Percentiles rank a stretch among this genome's conserved stretches.
Evolutionary conservation across 1,139 yeast genomes (phyloP).

Genomic region (Groenewaldozyma auringiensis): DNA sequence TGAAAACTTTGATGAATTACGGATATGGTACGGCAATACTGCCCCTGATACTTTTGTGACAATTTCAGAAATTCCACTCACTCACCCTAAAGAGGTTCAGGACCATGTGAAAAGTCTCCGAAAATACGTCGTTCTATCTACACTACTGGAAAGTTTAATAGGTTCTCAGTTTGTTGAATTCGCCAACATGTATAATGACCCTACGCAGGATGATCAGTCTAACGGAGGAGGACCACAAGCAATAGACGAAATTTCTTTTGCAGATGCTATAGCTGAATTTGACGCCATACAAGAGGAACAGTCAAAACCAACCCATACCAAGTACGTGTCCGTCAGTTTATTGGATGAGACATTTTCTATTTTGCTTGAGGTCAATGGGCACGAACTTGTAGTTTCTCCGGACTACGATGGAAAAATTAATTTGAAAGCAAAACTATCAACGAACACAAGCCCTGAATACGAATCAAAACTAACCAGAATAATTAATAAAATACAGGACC

Average conservation of each 20-base stretch:
- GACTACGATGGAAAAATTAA: neutral
- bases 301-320: neutral
- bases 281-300: slow-evolving; percentile 7
- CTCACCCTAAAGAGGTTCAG: slow-evolving; percentile 26
- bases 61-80: slow-evolving; percentile 27
- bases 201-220: neutral
- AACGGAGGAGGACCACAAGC: neutral
- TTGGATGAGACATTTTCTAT: slow-evolving; percentile 4
- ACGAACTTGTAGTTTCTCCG: neutral
- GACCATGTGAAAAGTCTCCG: slow-evolving; percentile 17
- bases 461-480: neutral
- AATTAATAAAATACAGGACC: neutral
- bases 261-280: slow-evolving; percentile 17
- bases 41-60: slow-evolving; percentile 26
- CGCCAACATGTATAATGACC: neutral
- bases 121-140: slow-evolving; percentile 11
- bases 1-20: slow-evolving; percentile 8
- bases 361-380: neutral
- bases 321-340: slow-evolving; percentile 3
- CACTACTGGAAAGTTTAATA: slow-evolving; percentile 14
- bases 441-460: slow-evolving; percentile 2
- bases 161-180: neutral
- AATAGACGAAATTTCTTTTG: slow-evolving; percentile 14
- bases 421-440: neutral
- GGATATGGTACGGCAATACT: slow-evolving; percentile 23